Conservation (phyloP, 1,284 basidiomycete species). For the Leccinum pachyderme region DNA sequence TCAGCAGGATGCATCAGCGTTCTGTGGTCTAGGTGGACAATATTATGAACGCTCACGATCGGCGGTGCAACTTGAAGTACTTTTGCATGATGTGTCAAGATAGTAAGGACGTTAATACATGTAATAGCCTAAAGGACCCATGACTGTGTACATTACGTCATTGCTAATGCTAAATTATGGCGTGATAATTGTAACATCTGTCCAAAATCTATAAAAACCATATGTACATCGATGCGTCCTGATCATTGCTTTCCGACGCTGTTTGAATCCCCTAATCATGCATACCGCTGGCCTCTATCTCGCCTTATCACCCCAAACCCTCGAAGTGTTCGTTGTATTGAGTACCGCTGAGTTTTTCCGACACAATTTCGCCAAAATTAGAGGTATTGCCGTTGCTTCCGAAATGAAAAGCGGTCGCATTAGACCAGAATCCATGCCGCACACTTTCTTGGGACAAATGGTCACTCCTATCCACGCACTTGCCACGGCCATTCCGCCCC, state of each 20-base stretch:
- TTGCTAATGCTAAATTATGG: too few species aligned
- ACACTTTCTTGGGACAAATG: slow-evolving; percentile 19
- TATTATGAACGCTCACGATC: background rate
- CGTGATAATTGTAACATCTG: too few species aligned
- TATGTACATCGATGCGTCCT: too few species aligned
- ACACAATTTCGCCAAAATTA: background rate
- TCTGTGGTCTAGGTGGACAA: background rate
- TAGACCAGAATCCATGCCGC: slow-evolving; percentile 16
- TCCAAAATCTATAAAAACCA: too few species aligned
- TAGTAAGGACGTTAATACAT: too few species aligned
- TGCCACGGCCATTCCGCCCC: slow-evolving; percentile 14
- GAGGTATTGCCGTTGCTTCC: background rate
- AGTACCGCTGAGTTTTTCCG: slow-evolving; percentile 12
- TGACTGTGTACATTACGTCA: too few species aligned
- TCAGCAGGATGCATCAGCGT: background rate
- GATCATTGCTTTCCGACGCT: background rate
- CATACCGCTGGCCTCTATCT: slow-evolving; percentile 20
- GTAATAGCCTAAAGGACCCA: too few species aligned
- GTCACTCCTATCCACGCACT: slow-evolving; percentile 27
- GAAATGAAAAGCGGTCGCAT: slow-evolving; percentile 24
- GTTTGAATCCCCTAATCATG: slow-evolving; percentile 12
- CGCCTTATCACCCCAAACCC: slow-evolving; percentile 13
- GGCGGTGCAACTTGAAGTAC: background rate
- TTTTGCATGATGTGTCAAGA: too few species aligned
- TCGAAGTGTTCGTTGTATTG: slow-evolving; percentile 25